Conservation (phyloP, 2,329 filamentous ascomycete genomes). For the Sporothrix euskadiensis region DNA sequence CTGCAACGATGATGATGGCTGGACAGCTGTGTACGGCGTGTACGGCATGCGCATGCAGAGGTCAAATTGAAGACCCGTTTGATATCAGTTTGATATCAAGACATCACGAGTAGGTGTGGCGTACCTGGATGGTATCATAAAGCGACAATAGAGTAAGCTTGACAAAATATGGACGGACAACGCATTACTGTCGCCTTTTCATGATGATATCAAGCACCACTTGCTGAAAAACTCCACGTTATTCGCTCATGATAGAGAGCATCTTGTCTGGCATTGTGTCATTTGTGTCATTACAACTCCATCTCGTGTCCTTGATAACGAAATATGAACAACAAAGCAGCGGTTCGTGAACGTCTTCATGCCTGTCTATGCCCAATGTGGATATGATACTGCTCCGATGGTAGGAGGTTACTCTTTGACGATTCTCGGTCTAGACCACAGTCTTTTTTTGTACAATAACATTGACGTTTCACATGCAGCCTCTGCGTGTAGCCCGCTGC, state of each 20-base stretch:
- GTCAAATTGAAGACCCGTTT: no score
- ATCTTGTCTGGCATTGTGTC: neutral
- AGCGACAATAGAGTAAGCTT: neutral
- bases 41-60: neutral
- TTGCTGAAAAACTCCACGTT: no score
- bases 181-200: neutral
- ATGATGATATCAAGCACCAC: neutral
- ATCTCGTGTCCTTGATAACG: neutral
- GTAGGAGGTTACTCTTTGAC: neutral
- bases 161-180: neutral
- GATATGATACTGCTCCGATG: neutral
- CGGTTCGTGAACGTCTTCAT: no score
- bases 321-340: neutral
- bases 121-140: neutral
- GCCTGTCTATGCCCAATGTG: neutral
- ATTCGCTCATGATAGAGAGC: neutral
- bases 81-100: neutral
- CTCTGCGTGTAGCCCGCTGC: neutral
- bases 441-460: neutral
- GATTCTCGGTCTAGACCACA: neutral
- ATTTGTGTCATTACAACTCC: neutral
- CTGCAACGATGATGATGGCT: neutral
- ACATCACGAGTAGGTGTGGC: neutral
- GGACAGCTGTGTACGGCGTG: neutral
- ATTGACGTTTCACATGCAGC: neutral